phyloP scores from a whole-genome alignment of 148 eudicot genomes.

The Vaccinium corymbosum region DNA sequence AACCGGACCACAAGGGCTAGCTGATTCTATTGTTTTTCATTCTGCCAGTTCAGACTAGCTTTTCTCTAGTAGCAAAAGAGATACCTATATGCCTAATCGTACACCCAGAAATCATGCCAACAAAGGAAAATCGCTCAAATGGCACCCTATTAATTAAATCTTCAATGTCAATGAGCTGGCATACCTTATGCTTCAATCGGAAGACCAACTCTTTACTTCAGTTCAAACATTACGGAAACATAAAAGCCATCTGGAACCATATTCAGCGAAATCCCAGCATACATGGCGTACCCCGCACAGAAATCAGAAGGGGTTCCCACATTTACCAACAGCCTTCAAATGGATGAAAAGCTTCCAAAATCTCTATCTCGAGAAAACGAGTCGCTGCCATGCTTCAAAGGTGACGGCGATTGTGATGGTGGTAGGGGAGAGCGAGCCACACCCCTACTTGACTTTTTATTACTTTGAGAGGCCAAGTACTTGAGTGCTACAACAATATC shows the following conservation, averaged over 20 bases:
- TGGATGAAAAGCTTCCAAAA: constrained; percentile 7
- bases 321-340: constrained; percentile 3
- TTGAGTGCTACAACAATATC: constrained; percentile 72
- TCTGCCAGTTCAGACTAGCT: neutral
- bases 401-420: constrained; percentile 19
- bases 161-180: neutral
- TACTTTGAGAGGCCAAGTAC: constrained; percentile 52
- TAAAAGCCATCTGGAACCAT: constrained; percentile 1
- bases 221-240: neutral
- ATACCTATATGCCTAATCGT: neutral
- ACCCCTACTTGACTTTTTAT: constrained; percentile 22
- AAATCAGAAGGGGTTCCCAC: neutral
- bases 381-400: constrained; percentile 16
- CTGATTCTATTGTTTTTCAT: neutral
- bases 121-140: neutral
- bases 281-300: neutral
- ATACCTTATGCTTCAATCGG: constrained; percentile 14
- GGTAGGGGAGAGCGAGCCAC: constrained; percentile 19
- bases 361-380: constrained; percentile 11
- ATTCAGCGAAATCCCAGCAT: neutral
- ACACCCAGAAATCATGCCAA: neutral
- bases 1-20: neutral
- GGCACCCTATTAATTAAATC: neutral
- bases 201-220: constrained; percentile 13
- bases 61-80: neutral